Evolutionary conservation across 106 monocot genomes (phyloP).

Genomic region (Ottelia alismoides): DNA sequence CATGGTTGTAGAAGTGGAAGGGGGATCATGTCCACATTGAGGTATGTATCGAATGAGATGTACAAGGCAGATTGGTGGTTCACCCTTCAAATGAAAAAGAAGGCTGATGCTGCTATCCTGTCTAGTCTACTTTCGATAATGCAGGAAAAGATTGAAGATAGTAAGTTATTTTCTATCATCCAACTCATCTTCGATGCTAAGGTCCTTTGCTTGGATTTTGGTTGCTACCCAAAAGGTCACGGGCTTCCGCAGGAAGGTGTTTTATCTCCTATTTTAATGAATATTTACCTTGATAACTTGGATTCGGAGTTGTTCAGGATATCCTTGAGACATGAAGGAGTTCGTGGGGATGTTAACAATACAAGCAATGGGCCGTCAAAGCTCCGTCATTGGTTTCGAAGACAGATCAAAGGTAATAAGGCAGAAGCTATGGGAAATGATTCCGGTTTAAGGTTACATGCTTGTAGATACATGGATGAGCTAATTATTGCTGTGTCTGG

Average conservation of each 20-base stretch:
- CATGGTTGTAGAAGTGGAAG: conserved; percentile 89
- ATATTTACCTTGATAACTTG: conserved; percentile 73
- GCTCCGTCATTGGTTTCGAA: conserved; percentile 62
- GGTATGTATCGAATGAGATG: conserved; percentile 37
- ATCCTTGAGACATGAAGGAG: conserved; percentile 70
- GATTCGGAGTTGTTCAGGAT: conserved; percentile 61
- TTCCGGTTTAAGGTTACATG: conserved; percentile 35
- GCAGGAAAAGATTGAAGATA: conserved; percentile 66
- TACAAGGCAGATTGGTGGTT: conserved; percentile 57
- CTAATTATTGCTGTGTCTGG: conserved; percentile 68
- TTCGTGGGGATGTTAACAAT: no score
- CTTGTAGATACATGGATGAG: conserved; percentile 92
- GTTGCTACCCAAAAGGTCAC: conserved; percentile 78
- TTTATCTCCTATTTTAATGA: conserved; percentile 85
- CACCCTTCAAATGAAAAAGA: conserved; percentile 53
- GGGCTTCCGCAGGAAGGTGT: conserved; percentile 95
- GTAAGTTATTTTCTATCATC: conserved; percentile 38
- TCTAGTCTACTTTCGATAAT: conserved; percentile 51
- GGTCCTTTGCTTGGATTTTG: conserved; percentile 77
- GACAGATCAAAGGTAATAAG: conserved; percentile 45
- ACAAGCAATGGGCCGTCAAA: conserved; percentile 22
- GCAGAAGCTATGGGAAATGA: not conserved
- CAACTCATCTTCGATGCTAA: conserved; percentile 51
- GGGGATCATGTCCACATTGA: conserved; percentile 62
- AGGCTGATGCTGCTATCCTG: conserved; percentile 28